These are phyloP conservation scores for Musa troglodytarum DNA, from an alignment of 176 grass and related monocot species.

Conservation along the genomic window DNA sequence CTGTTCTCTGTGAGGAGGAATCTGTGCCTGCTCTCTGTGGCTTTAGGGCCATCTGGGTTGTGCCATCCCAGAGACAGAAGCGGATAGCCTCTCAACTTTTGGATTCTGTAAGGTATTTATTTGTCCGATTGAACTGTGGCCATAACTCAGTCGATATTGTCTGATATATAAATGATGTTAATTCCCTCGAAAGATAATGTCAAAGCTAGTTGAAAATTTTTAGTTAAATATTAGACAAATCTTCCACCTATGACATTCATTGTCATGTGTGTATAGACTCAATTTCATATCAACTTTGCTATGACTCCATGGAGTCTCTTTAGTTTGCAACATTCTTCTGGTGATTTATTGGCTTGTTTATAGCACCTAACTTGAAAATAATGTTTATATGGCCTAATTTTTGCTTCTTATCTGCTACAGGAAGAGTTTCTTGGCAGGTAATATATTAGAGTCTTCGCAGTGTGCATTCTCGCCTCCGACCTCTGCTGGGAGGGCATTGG, in stretches of 20 bases:
- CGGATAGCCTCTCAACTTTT: conserved; percentile 53
- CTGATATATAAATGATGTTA: not conserved
- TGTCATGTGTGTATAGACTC: not conserved
- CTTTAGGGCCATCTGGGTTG: conserved; percentile 87
- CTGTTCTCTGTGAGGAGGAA: conserved; percentile 61
- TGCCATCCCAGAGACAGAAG: conserved; percentile 57
- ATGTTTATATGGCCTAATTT: not conserved
- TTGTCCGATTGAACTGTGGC: not conserved
- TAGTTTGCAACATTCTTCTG: not conserved
- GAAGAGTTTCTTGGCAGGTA: conserved; percentile 38
- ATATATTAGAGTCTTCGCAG: conserved; percentile 30
- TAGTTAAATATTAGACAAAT: not conserved
- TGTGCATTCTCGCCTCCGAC: conserved; percentile 82
- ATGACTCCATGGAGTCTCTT: not conserved
- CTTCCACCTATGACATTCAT: not conserved
- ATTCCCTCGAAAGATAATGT: not conserved
- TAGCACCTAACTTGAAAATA: not conserved
- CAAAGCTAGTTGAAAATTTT: not conserved
- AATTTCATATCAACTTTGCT: not conserved
- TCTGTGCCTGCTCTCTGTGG: conserved; percentile 50
- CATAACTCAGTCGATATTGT: not conserved
- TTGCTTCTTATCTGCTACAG: conserved; percentile 22
- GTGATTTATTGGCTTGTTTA: not conserved
- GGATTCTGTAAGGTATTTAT: conserved; percentile 66
- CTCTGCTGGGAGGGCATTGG: conserved; percentile 48